Conservation (phyloP, 306 rosid genomes). For the Quercus ilex region DNA sequence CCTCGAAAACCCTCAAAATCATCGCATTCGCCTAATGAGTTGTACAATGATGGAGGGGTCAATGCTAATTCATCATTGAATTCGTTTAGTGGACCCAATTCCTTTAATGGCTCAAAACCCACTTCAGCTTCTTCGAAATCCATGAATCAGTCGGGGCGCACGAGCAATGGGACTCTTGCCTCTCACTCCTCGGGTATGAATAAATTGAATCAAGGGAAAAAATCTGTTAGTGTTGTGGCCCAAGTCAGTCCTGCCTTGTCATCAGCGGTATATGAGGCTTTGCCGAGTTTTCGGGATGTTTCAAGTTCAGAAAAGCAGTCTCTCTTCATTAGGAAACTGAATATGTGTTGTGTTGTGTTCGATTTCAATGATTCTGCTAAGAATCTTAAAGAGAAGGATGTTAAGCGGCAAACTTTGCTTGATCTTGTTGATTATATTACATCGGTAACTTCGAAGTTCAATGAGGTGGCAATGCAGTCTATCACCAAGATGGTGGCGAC, state of each 20-base stretch:
- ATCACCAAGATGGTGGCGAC: constrained; percentile 49
- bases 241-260: constrained; percentile 26
- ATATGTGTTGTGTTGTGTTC: constrained; percentile 51
- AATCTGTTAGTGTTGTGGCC: constrained; percentile 18
- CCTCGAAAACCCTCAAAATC: constrained; percentile 59
- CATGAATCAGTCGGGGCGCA: constrained; percentile 22
- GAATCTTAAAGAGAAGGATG: constrained; percentile 49
- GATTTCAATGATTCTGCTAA: constrained; percentile 48
- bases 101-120: constrained; percentile 37
- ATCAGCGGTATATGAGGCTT: constrained; percentile 43
- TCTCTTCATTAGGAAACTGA: constrained; percentile 46
- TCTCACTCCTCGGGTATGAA: constrained; percentile 1
- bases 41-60: constrained; percentile 34
- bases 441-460: constrained; percentile 43
- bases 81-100: constrained; percentile 38
- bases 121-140: constrained; percentile 35
- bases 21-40: constrained; percentile 30
- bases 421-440: constrained; percentile 61
- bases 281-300: constrained; percentile 57
- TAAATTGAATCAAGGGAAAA: constrained; percentile 36
- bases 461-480: constrained; percentile 48
- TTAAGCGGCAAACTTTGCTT: constrained; percentile 50
- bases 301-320: constrained; percentile 46
- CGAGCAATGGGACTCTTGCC: constrained; percentile 38
- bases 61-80: constrained; percentile 32